A percentile compares a stretch with the other conserved stretches of the same genome.
Evolutionary conservation across 2,329 filamentous ascomycete genomes (phyloP).

Genomic region (Madurella mycetomatis): DNA sequence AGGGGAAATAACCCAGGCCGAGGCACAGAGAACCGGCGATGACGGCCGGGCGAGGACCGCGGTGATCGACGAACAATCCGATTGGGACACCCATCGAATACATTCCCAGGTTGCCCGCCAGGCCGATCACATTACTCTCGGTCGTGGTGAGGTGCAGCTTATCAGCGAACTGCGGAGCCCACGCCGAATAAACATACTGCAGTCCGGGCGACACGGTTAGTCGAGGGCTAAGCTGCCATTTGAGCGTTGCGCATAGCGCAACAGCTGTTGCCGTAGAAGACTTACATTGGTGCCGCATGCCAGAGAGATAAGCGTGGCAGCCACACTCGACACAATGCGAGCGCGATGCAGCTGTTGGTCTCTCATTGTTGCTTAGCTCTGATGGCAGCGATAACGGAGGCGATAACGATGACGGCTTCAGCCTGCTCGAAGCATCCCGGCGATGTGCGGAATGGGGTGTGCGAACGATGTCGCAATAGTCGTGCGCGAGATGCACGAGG

Average conservation of each 20-base stretch:
- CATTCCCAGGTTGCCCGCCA: conserved; percentile 88
- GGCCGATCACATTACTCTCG: conserved; percentile 83
- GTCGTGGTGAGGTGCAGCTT: conserved; percentile 84
- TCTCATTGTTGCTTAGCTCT: conserved; percentile 29
- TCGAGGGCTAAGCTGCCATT: not conserved
- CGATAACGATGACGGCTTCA: conserved; percentile 4
- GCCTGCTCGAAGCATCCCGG: conserved; percentile 17
- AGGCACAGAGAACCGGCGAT: conserved; percentile 70
- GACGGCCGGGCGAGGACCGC: conserved; percentile 74
- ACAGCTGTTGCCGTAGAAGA: not conserved
- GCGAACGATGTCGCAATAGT: not conserved
- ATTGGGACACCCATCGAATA: conserved; percentile 86
- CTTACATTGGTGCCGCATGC: conserved; percentile 90
- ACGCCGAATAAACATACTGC: conserved; percentile 96
- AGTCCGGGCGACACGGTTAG: not conserved
- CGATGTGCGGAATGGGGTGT: not conserved
- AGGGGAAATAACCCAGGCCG: conserved; percentile 76
- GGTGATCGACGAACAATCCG: conserved; percentile 79
- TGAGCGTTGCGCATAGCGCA: not conserved
- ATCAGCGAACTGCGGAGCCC: conserved; percentile 92
- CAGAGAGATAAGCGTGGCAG: conserved; percentile 77
- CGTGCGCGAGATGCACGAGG: not conserved
- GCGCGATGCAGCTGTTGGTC: conserved; percentile 53
- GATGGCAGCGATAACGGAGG: conserved; percentile 5
- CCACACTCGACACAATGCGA: conserved; percentile 76